Conservation (phyloP, 2,329 filamentous ascomycete species). For the Fusarium gaditjirri region DNA sequence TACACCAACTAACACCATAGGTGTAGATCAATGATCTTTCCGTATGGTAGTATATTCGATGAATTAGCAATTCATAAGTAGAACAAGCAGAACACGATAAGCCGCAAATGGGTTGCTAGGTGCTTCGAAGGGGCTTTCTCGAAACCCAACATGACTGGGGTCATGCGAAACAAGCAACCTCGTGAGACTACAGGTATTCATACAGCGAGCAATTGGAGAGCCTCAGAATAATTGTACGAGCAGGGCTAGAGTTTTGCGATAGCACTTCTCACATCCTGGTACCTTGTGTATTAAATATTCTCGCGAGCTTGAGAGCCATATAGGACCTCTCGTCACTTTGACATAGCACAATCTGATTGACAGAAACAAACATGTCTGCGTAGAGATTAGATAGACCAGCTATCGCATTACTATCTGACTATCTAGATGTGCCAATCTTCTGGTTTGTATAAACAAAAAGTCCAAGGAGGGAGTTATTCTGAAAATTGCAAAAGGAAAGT, state of each 20-base stretch:
- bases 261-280: not conserved
- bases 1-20: not conserved
- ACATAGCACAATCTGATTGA: not conserved
- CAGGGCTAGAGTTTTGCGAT: not conserved
- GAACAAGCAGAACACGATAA: not conserved
- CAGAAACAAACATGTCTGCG: not conserved
- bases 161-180: not conserved
- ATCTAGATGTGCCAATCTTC: conserved; percentile 10
- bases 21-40: not conserved
- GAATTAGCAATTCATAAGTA: not conserved
- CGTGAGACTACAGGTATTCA: not conserved
- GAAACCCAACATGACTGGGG: not conserved
- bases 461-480: conserved; percentile 4
- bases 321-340: too few species aligned
- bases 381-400: conserved; percentile 27
- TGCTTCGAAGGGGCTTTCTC: not conserved
- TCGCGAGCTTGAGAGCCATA: not conserved
- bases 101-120: not conserved
- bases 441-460: not conserved
- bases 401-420: conserved; percentile 35
- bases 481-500: conserved; percentile 13
- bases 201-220: too few species aligned
- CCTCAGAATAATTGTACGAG: not conserved
- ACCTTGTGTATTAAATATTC: not conserved
- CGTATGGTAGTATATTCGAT: not conserved